Evolutionary conservation across 805 yeast species (phyloP).

Genomic region (Pichia cephalocereana): DNA sequence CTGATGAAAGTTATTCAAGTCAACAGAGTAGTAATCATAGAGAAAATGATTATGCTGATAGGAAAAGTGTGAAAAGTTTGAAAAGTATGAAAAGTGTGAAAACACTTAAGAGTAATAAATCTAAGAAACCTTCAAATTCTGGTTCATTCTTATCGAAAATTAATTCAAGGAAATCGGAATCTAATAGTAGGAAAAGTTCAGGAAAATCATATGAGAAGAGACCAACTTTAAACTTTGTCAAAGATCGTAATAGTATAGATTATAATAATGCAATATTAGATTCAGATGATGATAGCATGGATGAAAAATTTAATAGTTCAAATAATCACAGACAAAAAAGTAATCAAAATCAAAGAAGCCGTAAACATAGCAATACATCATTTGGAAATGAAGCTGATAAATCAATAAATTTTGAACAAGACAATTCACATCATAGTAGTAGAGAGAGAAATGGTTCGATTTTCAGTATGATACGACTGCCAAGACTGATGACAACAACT

Average conservation of each 20-base stretch:
- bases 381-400: background rate
- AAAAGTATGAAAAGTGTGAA: background rate
- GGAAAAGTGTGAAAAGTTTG: background rate
- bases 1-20: background rate
- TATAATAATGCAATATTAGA: background rate
- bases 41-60: background rate
- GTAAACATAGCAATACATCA: background rate
- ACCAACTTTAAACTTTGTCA: background rate
- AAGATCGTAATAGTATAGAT: background rate
- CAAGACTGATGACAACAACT: background rate
- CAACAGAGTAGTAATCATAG: background rate
- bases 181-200: background rate
- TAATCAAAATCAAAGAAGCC: background rate
- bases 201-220: background rate
- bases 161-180: background rate
- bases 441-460: conserved; percentile 1
- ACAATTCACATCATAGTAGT: background rate
- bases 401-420: background rate
- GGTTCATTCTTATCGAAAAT: background rate
- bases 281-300: background rate
- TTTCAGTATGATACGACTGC: conserved; percentile 1
- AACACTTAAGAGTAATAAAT: background rate
- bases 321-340: background rate
- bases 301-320: background rate
- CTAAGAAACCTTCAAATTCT: background rate